phyloP scores from a whole-genome alignment of 306 rosid genomes.

The Prinsepia uniflora region DNA sequence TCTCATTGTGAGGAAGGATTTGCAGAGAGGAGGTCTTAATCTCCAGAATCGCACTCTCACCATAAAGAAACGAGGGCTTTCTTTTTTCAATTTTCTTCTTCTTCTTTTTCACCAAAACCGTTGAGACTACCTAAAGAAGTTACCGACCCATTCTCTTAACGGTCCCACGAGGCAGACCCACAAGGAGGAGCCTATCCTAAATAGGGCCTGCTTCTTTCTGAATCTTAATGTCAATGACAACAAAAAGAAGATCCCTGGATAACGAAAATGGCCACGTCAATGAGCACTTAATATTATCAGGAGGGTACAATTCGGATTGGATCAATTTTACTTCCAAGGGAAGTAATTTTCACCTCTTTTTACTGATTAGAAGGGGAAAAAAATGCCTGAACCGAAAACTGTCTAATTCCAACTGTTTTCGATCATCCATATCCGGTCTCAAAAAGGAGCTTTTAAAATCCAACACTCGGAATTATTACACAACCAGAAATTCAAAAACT shows the following conservation, averaged over 20 bases:
- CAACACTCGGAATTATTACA: background rate
- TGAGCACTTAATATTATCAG: background rate
- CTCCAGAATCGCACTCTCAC: background rate
- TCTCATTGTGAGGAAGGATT: background rate
- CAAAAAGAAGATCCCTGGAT: background rate
- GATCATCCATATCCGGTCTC: conserved; percentile 7
- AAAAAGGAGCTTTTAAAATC: background rate
- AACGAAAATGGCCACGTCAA: conserved; percentile 5
- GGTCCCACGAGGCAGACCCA: conserved; percentile 11
- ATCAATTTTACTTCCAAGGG: too few relatives aligned
- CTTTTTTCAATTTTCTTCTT: too few relatives aligned
- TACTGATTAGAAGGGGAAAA: too few relatives aligned
- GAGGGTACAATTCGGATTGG: too few relatives aligned
- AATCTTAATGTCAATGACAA: background rate
- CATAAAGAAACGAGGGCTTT: background rate
- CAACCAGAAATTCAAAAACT: background rate
- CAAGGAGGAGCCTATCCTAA: background rate
- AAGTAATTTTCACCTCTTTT: too few relatives aligned
- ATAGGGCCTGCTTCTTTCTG: background rate
- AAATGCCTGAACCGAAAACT: too few relatives aligned
- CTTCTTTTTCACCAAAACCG: background rate
- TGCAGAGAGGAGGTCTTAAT: conserved; percentile 1
- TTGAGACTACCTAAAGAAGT: background rate
- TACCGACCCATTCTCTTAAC: conserved; percentile 8
- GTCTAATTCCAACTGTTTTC: background rate